These are phyloP conservation scores for Acanthochlamys bracteata DNA, from an alignment of 106 monocot species.

Conservation along the genomic window DNA sequence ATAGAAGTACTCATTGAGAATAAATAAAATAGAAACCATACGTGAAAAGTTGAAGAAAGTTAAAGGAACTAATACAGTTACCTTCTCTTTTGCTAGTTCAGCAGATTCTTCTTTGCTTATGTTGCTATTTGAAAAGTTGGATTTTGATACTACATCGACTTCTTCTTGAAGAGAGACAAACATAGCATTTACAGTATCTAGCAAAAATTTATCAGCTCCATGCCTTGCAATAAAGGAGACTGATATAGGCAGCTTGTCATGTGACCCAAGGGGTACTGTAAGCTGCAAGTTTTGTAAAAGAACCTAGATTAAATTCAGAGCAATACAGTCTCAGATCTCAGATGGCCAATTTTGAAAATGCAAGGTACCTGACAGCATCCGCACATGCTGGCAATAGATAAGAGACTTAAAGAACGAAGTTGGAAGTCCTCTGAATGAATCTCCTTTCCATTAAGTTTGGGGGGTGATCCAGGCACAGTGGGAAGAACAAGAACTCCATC, in stretches of 20 bases:
- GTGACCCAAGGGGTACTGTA: constrained; percentile 55
- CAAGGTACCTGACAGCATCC: constrained; percentile 95
- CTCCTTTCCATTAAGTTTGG: constrained; percentile 72
- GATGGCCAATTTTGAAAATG: too few relatives aligned
- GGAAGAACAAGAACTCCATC: constrained; percentile 88
- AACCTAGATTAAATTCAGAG: too few relatives aligned
- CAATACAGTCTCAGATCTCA: too few relatives aligned
- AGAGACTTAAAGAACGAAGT: constrained; percentile 29
- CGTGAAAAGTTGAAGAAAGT: too few relatives aligned
- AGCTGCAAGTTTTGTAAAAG: constrained; percentile 25
- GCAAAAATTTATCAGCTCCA: constrained; percentile 81
- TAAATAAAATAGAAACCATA: too few relatives aligned
- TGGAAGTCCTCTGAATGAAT: constrained; percentile 57
- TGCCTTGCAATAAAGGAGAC: constrained; percentile 89
- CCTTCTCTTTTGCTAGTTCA: constrained; percentile 95
- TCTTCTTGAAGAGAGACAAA: constrained; percentile 68
- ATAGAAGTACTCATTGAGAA: too few relatives aligned
- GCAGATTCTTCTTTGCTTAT: constrained; percentile 74
- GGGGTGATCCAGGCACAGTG: constrained; percentile 65
- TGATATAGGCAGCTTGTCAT: constrained; percentile 77
- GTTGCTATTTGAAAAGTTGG: constrained; percentile 32
- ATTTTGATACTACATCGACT: constrained; percentile 35
- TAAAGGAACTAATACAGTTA: constrained; percentile 2
- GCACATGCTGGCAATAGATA: constrained; percentile 84
- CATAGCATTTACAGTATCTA: constrained; percentile 49